Percentiles rank a stretch among this genome's conserved stretches.
phyloP scores from a whole-genome alignment of 257 asterid species.

The Plantago major region DNA sequence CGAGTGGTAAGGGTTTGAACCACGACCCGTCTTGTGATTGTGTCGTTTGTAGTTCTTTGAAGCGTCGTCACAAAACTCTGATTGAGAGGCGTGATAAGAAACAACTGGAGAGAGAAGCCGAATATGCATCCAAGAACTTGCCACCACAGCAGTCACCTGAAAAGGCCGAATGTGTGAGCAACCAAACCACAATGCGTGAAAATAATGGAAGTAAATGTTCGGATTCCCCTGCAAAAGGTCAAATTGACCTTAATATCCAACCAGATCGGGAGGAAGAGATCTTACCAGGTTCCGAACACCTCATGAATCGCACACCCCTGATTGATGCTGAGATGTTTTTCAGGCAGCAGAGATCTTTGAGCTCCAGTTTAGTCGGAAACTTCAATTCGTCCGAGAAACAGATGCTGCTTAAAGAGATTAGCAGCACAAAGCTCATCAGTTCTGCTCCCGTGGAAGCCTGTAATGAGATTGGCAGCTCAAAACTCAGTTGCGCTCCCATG shows the following conservation, averaged over 20 bases:
- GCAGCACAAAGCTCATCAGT: not conserved
- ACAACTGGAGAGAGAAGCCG: slow-evolving; percentile 46
- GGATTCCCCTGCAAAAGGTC: slow-evolving; percentile 52
- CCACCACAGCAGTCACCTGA: slow-evolving; percentile 28
- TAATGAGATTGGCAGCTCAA: too few relatives aligned
- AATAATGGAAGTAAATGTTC: slow-evolving; percentile 21
- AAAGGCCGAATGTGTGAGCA: slow-evolving; percentile 27
- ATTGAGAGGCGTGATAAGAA: slow-evolving; percentile 59
- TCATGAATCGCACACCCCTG: slow-evolving; percentile 19
- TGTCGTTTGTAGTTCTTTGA: slow-evolving; percentile 51
- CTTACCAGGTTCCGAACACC: slow-evolving; percentile 40
- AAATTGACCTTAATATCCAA: slow-evolving; percentile 81
- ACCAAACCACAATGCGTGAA: slow-evolving; percentile 28
- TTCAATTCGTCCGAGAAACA: slow-evolving; percentile 21
- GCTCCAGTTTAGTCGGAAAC: slow-evolving; percentile 24
- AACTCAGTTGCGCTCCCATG: too few relatives aligned
- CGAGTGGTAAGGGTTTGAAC: slow-evolving; percentile 67
- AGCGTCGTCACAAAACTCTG: slow-evolving; percentile 53
- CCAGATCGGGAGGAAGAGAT: slow-evolving; percentile 77
- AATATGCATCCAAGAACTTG: slow-evolving; percentile 32
- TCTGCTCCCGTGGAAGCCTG: too few relatives aligned
- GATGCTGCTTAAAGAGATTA: slow-evolving; percentile 26
- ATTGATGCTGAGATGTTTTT: slow-evolving; percentile 26
- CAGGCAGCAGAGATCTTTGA: slow-evolving; percentile 29
- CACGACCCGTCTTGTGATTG: slow-evolving; percentile 67